Evolutionary conservation across 2,329 filamentous ascomycete genomes (phyloP).

Genomic region (Ilyonectria mors-panacis): DNA sequence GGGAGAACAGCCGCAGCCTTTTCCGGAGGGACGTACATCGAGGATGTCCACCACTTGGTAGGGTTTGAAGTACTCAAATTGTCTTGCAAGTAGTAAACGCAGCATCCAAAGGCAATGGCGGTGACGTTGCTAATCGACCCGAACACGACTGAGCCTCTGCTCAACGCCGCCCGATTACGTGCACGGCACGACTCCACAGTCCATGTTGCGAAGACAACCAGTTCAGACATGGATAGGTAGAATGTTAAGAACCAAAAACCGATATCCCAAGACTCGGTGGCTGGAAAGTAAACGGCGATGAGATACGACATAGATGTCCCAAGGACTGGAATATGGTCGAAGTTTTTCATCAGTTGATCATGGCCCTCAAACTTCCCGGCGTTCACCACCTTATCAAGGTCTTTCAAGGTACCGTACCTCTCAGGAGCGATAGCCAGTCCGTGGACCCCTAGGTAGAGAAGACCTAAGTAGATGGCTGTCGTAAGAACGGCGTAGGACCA

Average conservation of each 20-base stretch:
- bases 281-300: not conserved
- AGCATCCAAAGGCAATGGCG: not conserved
- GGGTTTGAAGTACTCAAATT: not conserved
- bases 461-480: too few relatives aligned
- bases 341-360: not conserved
- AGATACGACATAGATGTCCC: not conserved
- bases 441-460: too few relatives aligned
- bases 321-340: not conserved
- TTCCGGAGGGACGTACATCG: not conserved
- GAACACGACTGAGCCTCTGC: not conserved
- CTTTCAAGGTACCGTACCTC: not conserved
- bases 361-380: not conserved
- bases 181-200: not conserved
- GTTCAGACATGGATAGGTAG: not conserved
- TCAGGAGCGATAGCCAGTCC: not conserved
- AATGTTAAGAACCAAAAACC: not conserved
- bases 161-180: not conserved
- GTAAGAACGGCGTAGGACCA: too few relatives aligned
- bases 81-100: not conserved
- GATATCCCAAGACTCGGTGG: not conserved
- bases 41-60: not conserved
- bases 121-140: not conserved
- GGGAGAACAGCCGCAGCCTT: not conserved
- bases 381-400: not conserved
- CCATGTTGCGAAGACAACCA: not conserved